These are phyloP conservation scores for Cladosporium sp. DNA, from an alignment of 2,329 filamentous ascomycete genomes.

Conservation along the genomic window DNA sequence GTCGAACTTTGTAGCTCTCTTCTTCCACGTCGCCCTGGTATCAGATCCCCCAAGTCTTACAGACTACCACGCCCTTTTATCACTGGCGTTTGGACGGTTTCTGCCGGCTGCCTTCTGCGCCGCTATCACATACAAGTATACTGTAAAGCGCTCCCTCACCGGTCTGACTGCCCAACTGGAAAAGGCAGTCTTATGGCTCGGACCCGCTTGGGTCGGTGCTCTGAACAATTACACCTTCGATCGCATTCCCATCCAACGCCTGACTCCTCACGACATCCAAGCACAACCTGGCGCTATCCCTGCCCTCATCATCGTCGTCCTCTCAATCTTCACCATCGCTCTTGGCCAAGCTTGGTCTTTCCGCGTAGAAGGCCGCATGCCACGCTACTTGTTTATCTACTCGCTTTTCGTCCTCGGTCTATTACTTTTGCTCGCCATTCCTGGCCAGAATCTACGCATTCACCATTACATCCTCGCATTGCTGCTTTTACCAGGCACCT, in stretches of 20 bases:
- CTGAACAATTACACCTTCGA: conserved; percentile 94
- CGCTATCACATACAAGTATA: conserved; percentile 83
- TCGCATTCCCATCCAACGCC: conserved; percentile 84
- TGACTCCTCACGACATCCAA: conserved; percentile 84
- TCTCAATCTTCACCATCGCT: conserved; percentile 64
- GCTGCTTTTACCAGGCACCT: conserved; percentile 80
- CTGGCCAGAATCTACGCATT: conserved; percentile 76
- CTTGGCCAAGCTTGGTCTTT: conserved; percentile 79
- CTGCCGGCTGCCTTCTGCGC: conserved; percentile 83
- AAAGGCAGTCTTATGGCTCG: conserved; percentile 86
- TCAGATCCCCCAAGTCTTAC: conserved; percentile 74
- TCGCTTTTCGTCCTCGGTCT: conserved; percentile 63
- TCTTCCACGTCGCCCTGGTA: conserved; percentile 85
- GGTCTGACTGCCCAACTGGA: conserved; percentile 79
- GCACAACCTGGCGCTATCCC: conserved; percentile 85
- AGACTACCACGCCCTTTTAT: conserved; percentile 67
- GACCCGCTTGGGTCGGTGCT: conserved; percentile 83
- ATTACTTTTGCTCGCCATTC: conserved; percentile 65
- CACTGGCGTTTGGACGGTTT: conserved; percentile 73
- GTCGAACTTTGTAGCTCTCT: conserved; percentile 73
- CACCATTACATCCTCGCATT: conserved; percentile 93
- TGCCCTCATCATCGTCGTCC: conserved; percentile 73
- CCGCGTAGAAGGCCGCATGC: conserved; percentile 75
- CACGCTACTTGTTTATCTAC: conserved; percentile 75
- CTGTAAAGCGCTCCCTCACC: conserved; percentile 65